A percentile compares a stretch with the other conserved stretches of the same genome.
These are phyloP conservation scores for Penicillium herquei DNA, from an alignment of 495 filamentous ascomycete species.

Conservation along the genomic window DNA sequence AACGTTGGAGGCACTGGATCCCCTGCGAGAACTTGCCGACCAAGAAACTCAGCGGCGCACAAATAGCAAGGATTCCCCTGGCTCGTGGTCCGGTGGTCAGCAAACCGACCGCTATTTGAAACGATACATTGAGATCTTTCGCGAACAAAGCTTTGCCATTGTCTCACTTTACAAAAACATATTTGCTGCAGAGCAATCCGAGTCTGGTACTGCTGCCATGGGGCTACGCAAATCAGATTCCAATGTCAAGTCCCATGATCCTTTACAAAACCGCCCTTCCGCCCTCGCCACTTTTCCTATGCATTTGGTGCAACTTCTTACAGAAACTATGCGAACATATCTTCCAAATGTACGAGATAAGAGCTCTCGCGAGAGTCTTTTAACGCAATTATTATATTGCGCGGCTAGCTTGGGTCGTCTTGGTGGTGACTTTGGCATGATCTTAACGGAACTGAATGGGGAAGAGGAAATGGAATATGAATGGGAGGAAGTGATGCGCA, in stretches of 20 bases:
- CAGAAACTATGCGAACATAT: slow-evolving; percentile 74
- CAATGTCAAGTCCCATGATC: slow-evolving; percentile 37
- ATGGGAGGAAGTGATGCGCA: slow-evolving; percentile 90
- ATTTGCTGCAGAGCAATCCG: slow-evolving; percentile 59
- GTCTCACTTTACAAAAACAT: slow-evolving; percentile 90
- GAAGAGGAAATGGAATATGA: slow-evolving; percentile 53
- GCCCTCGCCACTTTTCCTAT: slow-evolving; percentile 82
- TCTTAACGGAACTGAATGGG: slow-evolving; percentile 68
- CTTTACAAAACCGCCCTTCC: slow-evolving; percentile 67
- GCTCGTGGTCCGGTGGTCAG: slow-evolving; percentile 69
- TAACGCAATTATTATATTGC: slow-evolving; percentile 95
- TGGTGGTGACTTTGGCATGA: slow-evolving; percentile 89
- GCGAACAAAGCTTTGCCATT: slow-evolving; percentile 95
- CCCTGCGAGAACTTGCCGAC: slow-evolving; percentile 83
- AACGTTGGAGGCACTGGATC: slow-evolving; percentile 82
- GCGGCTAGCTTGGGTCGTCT: slow-evolving; percentile 88
- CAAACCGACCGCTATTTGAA: slow-evolving; percentile 95
- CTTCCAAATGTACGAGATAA: slow-evolving; percentile 81
- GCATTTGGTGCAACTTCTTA: slow-evolving; percentile 78
- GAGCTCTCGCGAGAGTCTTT: slow-evolving; percentile 73
- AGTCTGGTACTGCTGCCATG: slow-evolving; percentile 31
- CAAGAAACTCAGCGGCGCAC: slow-evolving; percentile 64
- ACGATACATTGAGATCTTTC: slow-evolving; percentile 94
- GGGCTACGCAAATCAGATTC: slow-evolving; percentile 24
- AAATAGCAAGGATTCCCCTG: slow-evolving; percentile 23